Evolutionary conservation across 108 stramenopile genomes (phyloP), one percentile per base, ranked within the genome.

Genomic region (Skeletonema costatum): DNA sequence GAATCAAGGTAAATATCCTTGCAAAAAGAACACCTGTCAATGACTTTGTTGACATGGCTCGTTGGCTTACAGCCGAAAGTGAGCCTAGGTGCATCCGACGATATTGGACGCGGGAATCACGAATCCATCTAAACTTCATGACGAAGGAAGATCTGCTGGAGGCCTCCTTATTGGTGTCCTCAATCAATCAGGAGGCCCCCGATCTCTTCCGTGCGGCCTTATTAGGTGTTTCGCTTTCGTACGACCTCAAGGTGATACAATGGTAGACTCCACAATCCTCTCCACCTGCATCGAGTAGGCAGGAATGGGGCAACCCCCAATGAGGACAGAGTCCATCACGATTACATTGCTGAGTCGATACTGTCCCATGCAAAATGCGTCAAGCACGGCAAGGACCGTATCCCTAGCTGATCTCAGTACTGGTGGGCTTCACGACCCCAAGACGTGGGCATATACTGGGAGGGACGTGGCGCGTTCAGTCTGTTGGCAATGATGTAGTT

Each of bases 181-280:
- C 81, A 12, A 74, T 93, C 66, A 93, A 93, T 65, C 89, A 89
- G 58, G 81, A 89, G 58, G 81, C 90, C 9, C 98, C 98, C 11
- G 92, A 97, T 38, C 86, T 98, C 4, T 99, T 98, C 74, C 66
- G 81, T 30, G 90, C 74, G 5, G 96, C 94, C 51, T 87, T 99
- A 64, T 88, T 97, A 29, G 97, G 94, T 14, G 98, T 99, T 10
- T 97, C n/a, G n/a, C 98, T 4, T 99, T 99, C 77, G 97, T 98
- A n/a, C 14, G 98, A 99, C 77, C 83, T 99, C 10, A 73, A 73
- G 91, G 60, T 77, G 68, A n/a, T 38, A 92, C 91, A 60, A 92
- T 92, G 91, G 75, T 74, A 19, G 97, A 98, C 85, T 73, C 91
- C 8, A 86, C 92, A 29, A 95, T 97, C 95, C 95, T 8, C 86